These are phyloP conservation scores for Viola odorata DNA, from an alignment of 345 rosid genomes.

Conservation along the genomic window DNA sequence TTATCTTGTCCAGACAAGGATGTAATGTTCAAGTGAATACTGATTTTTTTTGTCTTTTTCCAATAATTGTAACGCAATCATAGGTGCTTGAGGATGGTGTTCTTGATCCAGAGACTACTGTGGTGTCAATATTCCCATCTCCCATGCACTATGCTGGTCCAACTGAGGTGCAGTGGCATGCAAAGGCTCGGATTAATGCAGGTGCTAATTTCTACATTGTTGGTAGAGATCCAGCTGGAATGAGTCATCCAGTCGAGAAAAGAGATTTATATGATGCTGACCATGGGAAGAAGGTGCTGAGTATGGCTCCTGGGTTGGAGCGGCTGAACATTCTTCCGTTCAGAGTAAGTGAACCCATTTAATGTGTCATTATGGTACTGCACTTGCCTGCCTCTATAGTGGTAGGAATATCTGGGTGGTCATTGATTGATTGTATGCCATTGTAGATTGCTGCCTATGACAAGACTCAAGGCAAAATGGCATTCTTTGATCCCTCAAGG, in stretches of 20 bases:
- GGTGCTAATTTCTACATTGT: conserved; percentile 99
- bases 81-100: conserved; percentile 97
- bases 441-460: conserved; percentile 92
- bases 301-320: conserved; percentile 97
- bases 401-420: background rate
- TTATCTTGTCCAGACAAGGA: background rate
- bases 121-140: conserved; percentile 95
- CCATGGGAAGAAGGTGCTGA: conserved; percentile 93
- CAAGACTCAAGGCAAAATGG: conserved; percentile 95
- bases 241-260: conserved; percentile 94
- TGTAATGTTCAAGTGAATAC: background rate
- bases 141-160: conserved; percentile 99
- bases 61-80: background rate
- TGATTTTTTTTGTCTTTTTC: background rate
- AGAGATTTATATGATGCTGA: conserved; percentile 96
- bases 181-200: conserved; percentile 94
- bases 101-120: conserved; percentile 97
- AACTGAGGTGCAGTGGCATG: conserved; percentile 99
- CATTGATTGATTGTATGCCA: background rate
- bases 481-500: conserved; percentile 90
- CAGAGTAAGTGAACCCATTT: conserved; percentile 43
- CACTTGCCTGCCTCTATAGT: background rate
- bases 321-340: conserved; percentile 94
- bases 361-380: background rate
- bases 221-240: conserved; percentile 99